phyloP scores from a whole-genome alignment of 805 yeast species.

The Kodamaea lidongshanica region DNA sequence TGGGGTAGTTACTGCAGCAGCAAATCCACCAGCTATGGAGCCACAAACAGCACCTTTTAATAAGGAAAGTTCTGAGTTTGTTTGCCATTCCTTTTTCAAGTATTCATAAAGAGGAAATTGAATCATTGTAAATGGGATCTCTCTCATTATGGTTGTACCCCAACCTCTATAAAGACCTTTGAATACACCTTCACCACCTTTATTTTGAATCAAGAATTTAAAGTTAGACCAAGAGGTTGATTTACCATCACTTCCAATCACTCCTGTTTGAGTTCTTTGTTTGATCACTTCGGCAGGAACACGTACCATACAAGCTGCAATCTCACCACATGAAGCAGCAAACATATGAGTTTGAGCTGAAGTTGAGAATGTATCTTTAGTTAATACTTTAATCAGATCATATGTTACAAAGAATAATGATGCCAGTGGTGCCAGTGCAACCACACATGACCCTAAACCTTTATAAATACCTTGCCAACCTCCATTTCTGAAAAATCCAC shows the following conservation, averaged over 20 bases:
- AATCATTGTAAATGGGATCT: conserved; percentile 92
- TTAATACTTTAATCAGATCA: conserved; percentile 57
- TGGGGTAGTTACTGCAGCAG: conserved; percentile 79
- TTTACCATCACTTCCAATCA: conserved; percentile 25
- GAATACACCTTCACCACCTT: conserved; percentile 70
- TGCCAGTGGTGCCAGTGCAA: conserved; percentile 84
- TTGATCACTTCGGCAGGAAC: conserved; percentile 97
- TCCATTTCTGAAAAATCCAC: conserved; percentile 89
- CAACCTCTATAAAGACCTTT: conserved; percentile 89
- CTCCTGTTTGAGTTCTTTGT: conserved; percentile 75
- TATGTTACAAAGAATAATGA: conserved; percentile 59
- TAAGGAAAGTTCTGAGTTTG: conserved; percentile 43
- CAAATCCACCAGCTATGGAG: conserved; percentile 73
- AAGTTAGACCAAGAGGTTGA: conserved; percentile 68
- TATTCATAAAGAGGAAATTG: conserved; percentile 93
- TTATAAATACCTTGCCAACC: conserved; percentile 88
- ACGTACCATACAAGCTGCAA: conserved; percentile 87
- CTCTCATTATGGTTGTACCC: conserved; percentile 87
- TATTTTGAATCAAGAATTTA: conserved; percentile 51
- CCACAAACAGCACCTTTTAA: conserved; percentile 81
- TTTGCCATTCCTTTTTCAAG: conserved; percentile 54
- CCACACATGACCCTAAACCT: conserved; percentile 89
- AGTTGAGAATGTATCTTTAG: conserved; percentile 25
- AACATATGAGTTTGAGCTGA: conserved; percentile 64
- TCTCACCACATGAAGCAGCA: conserved; percentile 84